Evolutionary conservation across 78 protist species (phyloP), one percentile per base, ranked within the genome.

Genomic region (Cavenderia fasciculata): DNA sequence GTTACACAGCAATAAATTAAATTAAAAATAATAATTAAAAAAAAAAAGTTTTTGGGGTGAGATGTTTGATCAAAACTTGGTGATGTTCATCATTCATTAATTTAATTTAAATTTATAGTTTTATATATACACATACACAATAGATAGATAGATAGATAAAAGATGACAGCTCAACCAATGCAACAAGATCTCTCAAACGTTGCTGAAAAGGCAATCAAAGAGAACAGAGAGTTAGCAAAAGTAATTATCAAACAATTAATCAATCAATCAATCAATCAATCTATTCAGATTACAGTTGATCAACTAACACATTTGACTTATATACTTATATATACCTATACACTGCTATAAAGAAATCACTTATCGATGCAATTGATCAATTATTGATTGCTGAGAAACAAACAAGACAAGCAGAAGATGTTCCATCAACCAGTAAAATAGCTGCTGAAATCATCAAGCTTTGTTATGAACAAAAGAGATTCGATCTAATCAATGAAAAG

Each of bases 391-490:
- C 65, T n/a, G 94, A 91, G 29, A 91, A 91, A 59, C 84, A 74
- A 46, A 52, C 84, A 33, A 65, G 94, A 68, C 89, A 91, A 46
- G 88, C 52, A 51, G 94, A 91, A 59, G 94, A 91, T 78, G 74
- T 86, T 38, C 46, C 94, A 59, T 72, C 89, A 38, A 91, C 94
- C 23, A 44, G 75, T 31, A 75, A 70, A 43, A 85, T 91, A 33
- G 89, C 91, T 23, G 74, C 36, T 25, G 94, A 84, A 56, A 91
- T 91, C 25, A 52, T 91, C 21, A 70, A 72, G 44, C 40, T 91
- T 44, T 91, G 89, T 23, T 91, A 68, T 65, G 86, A 91, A 54
- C 85, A 59, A 18, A 38, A 65, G 23, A 85, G 65, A 61, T 36
- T 76, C 1, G 82, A 70, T 51, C 51, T 73, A n/a, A 34, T 91